Evolutionary conservation across 345 rosid species (phyloP).

Genomic region (Corymbia maculata): DNA sequence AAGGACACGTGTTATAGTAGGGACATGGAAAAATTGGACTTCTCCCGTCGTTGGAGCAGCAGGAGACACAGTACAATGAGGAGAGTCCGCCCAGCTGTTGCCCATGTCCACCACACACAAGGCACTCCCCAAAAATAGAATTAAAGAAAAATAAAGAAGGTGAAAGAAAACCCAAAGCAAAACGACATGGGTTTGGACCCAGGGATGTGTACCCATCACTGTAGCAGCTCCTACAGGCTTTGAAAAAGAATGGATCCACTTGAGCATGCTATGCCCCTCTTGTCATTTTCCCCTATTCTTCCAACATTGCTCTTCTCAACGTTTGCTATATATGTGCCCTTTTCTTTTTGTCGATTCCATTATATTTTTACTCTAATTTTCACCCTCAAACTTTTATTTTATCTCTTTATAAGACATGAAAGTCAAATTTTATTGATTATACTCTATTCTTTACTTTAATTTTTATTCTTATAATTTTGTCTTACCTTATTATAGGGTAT

Average conservation of each 20-base stretch:
- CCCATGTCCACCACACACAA: neutral
- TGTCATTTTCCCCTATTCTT: neutral
- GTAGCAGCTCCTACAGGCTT: neutral
- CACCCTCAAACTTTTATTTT: no score
- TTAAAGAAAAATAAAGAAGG: neutral
- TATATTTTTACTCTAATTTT: no score
- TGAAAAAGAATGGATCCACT: neutral
- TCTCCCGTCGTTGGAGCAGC: neutral
- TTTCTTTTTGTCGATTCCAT: fast-evolving
- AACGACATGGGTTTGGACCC: neutral
- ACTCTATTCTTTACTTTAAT: no score
- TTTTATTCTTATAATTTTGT: no score
- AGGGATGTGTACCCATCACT: neutral
- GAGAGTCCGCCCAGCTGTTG: neutral
- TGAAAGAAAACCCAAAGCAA: neutral
- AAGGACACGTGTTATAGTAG: neutral
- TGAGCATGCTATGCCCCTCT: neutral
- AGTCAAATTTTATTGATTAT: no score
- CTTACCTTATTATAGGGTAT: no score
- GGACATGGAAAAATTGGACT: neutral
- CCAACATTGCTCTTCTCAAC: neutral
- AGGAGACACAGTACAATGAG: neutral
- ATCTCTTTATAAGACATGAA: no score
- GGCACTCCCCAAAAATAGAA: neutral
- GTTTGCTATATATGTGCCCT: neutral